Percentiles rank a stretch among this genome's conserved stretches.
These are phyloP conservation scores for Chlorella sorokiniana DNA, from an alignment of 139 green algal species.

Conservation along the genomic window DNA sequence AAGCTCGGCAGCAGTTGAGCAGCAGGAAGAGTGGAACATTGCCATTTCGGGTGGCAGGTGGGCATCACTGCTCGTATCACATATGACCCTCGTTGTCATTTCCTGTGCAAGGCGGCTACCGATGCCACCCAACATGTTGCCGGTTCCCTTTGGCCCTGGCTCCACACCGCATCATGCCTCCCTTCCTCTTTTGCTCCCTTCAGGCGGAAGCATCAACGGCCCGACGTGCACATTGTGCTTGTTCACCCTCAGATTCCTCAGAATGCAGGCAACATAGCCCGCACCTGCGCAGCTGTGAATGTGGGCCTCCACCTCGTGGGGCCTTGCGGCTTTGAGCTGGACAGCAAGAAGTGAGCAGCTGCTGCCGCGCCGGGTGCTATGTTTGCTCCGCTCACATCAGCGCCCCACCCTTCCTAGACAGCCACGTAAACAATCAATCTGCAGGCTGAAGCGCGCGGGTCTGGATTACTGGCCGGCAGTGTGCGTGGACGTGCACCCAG, in stretches of 20 bases:
- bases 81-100: not conserved
- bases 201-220: constrained; percentile 52
- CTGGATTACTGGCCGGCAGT: constrained; percentile 90
- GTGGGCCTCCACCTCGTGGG: constrained; percentile 82
- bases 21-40: constrained; percentile 4
- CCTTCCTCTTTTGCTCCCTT: not conserved
- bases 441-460: constrained; percentile 81
- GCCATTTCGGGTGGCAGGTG: constrained; percentile 9
- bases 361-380: not conserved
- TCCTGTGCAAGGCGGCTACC: not conserved
- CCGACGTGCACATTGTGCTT: constrained; percentile 75
- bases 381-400: not conserved
- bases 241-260: constrained; percentile 80
- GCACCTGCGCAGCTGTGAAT: constrained; percentile 75
- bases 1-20: not conserved
- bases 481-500: constrained; percentile 71
- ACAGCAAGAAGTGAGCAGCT: constrained; percentile 62
- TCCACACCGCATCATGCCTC: not conserved
- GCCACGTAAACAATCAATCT: not conserved
- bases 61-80: not conserved
- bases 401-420: not conserved
- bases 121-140: not conserved
- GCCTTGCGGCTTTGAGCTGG: constrained; percentile 83
- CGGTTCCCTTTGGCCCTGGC: not conserved
- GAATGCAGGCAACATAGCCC: constrained; percentile 72